Percentiles rank a stretch among this genome's conserved stretches.
phyloP scores from a whole-genome alignment of 768 basidiomycete species.

The Pleurotus cornucopiae region DNA sequence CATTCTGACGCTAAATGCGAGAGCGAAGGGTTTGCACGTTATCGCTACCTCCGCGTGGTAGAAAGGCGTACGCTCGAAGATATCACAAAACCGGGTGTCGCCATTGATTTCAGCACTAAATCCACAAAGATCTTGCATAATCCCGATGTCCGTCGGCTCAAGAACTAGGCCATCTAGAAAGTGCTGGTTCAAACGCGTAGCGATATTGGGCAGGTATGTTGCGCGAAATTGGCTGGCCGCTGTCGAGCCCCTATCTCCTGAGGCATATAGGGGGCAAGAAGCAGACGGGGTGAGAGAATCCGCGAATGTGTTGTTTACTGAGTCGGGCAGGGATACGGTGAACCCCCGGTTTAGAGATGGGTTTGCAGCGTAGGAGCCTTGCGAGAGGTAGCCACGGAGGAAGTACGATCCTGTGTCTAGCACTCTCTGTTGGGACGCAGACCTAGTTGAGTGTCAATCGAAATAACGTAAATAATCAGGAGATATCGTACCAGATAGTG shows the following conservation, averaged over 20 bases:
- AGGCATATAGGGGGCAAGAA: constrained; percentile 30
- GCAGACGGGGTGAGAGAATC: constrained; percentile 38
- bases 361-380: constrained; percentile 32
- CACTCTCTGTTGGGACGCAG: constrained; percentile 36
- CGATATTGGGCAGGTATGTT: constrained; percentile 28
- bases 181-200: constrained; percentile 26
- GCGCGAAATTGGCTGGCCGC: constrained; percentile 26
- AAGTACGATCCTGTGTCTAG: constrained; percentile 38
- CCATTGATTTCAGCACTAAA: constrained; percentile 33
- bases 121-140: constrained; percentile 42
- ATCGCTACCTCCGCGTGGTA: too few species aligned
- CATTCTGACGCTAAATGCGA: constrained; percentile 29
- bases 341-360: constrained; percentile 27
- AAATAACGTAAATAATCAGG: not conserved
- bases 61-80: constrained; percentile 27
- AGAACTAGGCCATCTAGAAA: constrained; percentile 31
- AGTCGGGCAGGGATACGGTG: constrained; percentile 33
- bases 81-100: constrained; percentile 35
- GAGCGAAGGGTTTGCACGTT: too few species aligned
- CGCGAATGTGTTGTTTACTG: constrained; percentile 36
- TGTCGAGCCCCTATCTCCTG: constrained; percentile 23
- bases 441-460: constrained; percentile 20
- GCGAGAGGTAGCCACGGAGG: constrained; percentile 35
- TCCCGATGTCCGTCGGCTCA: constrained; percentile 29
- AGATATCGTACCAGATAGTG: constrained; percentile 32